These are phyloP conservation scores for Calycina marina DNA, from an alignment of 2,329 filamentous ascomycete species.

Conservation along the genomic window DNA sequence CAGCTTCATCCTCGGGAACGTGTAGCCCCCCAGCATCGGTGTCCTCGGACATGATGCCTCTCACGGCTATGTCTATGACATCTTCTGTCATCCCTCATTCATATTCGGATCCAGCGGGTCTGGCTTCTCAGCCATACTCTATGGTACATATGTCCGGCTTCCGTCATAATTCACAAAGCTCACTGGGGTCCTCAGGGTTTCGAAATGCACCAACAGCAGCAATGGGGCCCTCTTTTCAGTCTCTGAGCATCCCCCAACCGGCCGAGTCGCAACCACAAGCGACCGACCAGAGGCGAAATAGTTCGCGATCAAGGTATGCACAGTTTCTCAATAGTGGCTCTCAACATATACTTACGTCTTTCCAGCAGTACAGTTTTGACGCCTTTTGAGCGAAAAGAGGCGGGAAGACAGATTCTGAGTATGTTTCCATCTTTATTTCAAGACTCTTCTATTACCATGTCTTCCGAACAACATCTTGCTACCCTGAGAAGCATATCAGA, in stretches of 20 bases:
- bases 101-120: slow-evolving; percentile 18
- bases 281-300: slow-evolving; percentile 9
- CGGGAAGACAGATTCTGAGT: slow-evolving; percentile 22
- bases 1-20: slow-evolving; percentile 19
- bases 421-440: slow-evolving; percentile 24
- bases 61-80: slow-evolving; percentile 20
- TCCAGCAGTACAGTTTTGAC: slow-evolving; percentile 3
- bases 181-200: slow-evolving; percentile 24
- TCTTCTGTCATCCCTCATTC: slow-evolving; percentile 20
- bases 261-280: slow-evolving; percentile 11
- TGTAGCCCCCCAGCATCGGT: slow-evolving; percentile 20
- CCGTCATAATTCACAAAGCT: slow-evolving; percentile 24
- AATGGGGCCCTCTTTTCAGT: slow-evolving; percentile 22
- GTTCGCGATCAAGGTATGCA: slow-evolving; percentile 12
- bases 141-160: slow-evolving; percentile 23
- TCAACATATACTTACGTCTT: no score
- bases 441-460: slow-evolving; percentile 22
- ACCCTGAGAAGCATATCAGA: slow-evolving; percentile 19
- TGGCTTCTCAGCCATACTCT: slow-evolving; percentile 22
- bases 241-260: slow-evolving; percentile 18
- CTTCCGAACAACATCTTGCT: slow-evolving; percentile 23
- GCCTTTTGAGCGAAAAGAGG: slow-evolving; percentile 24
- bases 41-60: slow-evolving; percentile 20
- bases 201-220: slow-evolving; percentile 20
- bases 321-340: no score